Base-by-base conservation (phyloP, 2,329 filamentous ascomycete genomes). In the Corynespora cassiicola region DNA sequence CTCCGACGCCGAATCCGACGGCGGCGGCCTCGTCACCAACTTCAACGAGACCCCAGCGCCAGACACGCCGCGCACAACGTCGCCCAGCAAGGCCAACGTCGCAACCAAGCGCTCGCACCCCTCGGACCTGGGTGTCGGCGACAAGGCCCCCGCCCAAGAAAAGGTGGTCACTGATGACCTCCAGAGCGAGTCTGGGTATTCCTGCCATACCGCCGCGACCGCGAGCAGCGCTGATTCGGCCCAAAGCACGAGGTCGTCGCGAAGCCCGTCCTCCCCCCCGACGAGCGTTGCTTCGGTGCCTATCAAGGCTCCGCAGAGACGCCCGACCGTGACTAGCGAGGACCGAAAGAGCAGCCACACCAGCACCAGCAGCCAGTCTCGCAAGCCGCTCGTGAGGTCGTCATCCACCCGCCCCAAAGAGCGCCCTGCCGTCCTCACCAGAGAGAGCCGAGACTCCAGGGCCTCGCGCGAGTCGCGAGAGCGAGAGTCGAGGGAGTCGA, bases 121-220 rank as follows among this genome's bases (percentile, higher is more conserved):
- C 50, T 63, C 56, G 22, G 53, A 63, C 52, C 33, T 70, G 54
- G 55, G 59, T 50, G 45, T 55, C 54, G n/a, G n/a, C n/a, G 52
- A 57, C 50, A 63, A 59, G 57, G 43, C 57, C 35, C 47, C 56
- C 24, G 44, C 35, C 16, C 41, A 41, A 24, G 53, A 60, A 31
- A 55, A 55, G 41, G 52, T 50, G 41, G 38, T 51, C 47, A 64
- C 65, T 51, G 66, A 70, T 44, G 75, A 80, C 63, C 69, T 71
- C 58, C 74, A 75, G 53, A 81, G 76, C 67, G 81, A 85, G 67
- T 82, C 80, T 51, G 80, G 80, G 55, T 83, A 83, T 71, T 82
- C 78, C 48, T 82, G 79, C 70, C 74, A 75, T 57, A 80, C 78
- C 55, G 73, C 72, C 51, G 74, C 75, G 48, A 75, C 76, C 46